Evolutionary conservation across 139 green algal species (phyloP).

Genomic region (Micractinium conductrix): DNA sequence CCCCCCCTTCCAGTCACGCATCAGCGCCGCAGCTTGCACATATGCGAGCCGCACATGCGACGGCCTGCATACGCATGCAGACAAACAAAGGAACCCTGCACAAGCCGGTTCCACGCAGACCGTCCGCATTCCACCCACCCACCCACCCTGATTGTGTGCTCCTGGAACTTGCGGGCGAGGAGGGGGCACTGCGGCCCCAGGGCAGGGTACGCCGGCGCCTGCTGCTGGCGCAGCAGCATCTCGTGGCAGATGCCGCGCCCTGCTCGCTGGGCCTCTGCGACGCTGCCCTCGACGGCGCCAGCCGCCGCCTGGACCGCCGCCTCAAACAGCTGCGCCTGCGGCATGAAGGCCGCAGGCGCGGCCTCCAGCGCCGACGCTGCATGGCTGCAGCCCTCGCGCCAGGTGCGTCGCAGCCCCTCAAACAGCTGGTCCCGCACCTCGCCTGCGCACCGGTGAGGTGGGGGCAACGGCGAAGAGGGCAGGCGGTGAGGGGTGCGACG

Average conservation of each 20-base stretch:
- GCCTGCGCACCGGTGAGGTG: not conserved
- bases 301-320: not conserved
- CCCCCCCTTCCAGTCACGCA: no score
- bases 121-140: not conserved
- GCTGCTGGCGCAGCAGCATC: slow-evolving; percentile 26
- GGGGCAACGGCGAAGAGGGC: not conserved
- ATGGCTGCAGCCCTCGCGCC: slow-evolving; percentile 1
- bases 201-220: not conserved
- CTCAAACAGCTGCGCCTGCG: not conserved
- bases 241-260: not conserved
- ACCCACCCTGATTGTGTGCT: not conserved
- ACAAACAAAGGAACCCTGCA: no score
- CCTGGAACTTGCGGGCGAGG: slow-evolving; percentile 31
- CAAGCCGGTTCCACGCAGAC: no score
- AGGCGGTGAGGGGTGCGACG: not conserved
- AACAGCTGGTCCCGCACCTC: slow-evolving; percentile 6
- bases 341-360: slow-evolving; percentile 8
- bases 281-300: not conserved
- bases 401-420: slow-evolving; percentile 9
- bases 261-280: not conserved
- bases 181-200: slow-evolving; percentile 23
- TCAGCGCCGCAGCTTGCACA: no score
- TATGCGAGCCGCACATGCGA: no score
- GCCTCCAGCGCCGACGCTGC: not conserved
- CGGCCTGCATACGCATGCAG: no score